Conservation (phyloP, 805 yeast genomes). For the Candida awuae region DNA sequence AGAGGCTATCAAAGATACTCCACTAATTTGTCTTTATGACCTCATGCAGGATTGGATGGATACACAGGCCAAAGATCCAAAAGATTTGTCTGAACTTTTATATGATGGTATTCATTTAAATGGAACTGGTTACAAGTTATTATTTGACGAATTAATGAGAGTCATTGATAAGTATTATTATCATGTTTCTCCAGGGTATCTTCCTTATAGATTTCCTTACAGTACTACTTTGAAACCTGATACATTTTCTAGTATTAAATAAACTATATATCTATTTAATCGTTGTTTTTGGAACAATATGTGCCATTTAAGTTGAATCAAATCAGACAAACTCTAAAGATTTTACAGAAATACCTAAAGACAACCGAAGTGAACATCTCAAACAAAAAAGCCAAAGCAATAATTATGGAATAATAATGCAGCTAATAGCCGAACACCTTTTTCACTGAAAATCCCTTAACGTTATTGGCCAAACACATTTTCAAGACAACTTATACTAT, state of each 20-base stretch:
- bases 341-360: too few species aligned
- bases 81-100: slow-evolving; percentile 20
- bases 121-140: slow-evolving; percentile 29
- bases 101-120: slow-evolving; percentile 39
- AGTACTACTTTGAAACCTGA: slow-evolving; percentile 1
- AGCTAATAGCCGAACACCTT: too few species aligned
- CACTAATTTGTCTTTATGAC: neutral
- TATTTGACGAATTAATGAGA: slow-evolving; percentile 28
- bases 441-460: too few species aligned
- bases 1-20: slow-evolving; percentile 32
- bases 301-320: too few species aligned
- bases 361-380: too few species aligned
- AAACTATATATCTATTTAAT: too few species aligned
- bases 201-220: slow-evolving; percentile 6
- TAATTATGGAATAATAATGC: too few species aligned
- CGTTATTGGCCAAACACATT: too few species aligned
- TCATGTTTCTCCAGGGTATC: neutral
- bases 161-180: slow-evolving; percentile 1
- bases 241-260: neutral
- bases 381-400: too few species aligned
- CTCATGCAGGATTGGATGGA: neutral
- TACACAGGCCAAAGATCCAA: neutral
- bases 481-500: too few species aligned
- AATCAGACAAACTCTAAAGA: too few species aligned
- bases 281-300: too few species aligned